A percentile compares a stretch with the other conserved stretches of the same genome.
Conservation (phyloP, 371 early-diverging fungal genomes). For the Syncephalis plumigaleata region DNA sequence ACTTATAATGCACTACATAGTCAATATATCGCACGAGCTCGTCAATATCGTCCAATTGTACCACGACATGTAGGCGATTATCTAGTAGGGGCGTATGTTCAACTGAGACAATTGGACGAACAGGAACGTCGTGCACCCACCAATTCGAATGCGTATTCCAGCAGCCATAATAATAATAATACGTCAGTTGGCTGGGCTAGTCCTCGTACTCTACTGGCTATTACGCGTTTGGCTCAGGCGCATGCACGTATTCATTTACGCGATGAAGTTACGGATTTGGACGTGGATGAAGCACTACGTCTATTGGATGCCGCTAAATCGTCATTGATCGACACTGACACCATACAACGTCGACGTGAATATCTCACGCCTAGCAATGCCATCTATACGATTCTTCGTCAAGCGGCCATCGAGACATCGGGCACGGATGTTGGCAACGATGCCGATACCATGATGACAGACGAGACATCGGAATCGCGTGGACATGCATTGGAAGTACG, state of each 20-base stretch:
- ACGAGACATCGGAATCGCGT: too few species aligned
- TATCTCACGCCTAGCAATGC: too few species aligned
- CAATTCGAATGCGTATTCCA: slow-evolving; percentile 5
- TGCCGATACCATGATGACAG: too few species aligned
- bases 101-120: slow-evolving; percentile 49
- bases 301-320: slow-evolving; percentile 78
- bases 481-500: too few species aligned
- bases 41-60: slow-evolving; percentile 52
- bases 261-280: slow-evolving; percentile 52
- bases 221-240: slow-evolving; percentile 85
- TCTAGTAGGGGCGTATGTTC: slow-evolving; percentile 77
- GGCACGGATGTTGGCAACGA: too few species aligned
- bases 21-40: slow-evolving; percentile 75
- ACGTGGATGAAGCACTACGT: slow-evolving; percentile 92
- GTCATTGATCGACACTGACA: slow-evolving; percentile 11
- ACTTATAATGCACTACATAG: slow-evolving; percentile 13
- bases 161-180: slow-evolving; percentile 8
- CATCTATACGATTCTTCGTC: too few species aligned
- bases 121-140: slow-evolving; percentile 10
- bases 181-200: slow-evolving; percentile 36
- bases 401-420: too few species aligned
- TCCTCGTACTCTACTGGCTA: slow-evolving; percentile 78
- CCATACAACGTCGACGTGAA: too few species aligned
- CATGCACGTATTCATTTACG: slow-evolving; percentile 78
- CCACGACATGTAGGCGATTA: slow-evolving; percentile 62